Conservation (phyloP, 768 basidiomycete genomes). For the Pleurotus tuoliensis region DNA sequence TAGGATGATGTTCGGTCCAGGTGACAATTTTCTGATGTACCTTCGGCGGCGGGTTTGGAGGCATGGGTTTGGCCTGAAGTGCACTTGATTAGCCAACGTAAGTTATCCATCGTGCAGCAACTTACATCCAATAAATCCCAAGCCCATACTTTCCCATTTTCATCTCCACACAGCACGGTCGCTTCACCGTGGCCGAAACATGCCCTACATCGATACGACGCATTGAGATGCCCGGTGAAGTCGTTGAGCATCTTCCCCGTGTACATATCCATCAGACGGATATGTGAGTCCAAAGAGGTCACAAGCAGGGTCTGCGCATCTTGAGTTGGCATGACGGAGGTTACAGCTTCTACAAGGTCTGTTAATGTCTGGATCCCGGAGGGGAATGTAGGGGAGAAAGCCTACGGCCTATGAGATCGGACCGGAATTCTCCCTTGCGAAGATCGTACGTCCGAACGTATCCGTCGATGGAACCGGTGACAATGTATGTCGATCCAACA, state of each 20-base stretch:
- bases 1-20: slow-evolving; percentile 90
- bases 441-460: slow-evolving; percentile 92
- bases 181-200: slow-evolving; percentile 85
- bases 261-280: slow-evolving; percentile 80
- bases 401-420: slow-evolving; percentile 90
- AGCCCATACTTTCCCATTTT: slow-evolving; percentile 82
- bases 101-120: slow-evolving; percentile 5
- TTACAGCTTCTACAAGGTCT: slow-evolving; percentile 68
- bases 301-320: slow-evolving; percentile 81
- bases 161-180: slow-evolving; percentile 82
- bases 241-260: slow-evolving; percentile 84
- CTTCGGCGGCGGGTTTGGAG: slow-evolving; percentile 71
- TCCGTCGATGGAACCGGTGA: slow-evolving; percentile 88
- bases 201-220: slow-evolving; percentile 73
- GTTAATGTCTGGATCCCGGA: background rate
- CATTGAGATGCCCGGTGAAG: slow-evolving; percentile 74
- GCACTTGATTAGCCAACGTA: background rate
- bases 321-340: slow-evolving; percentile 74
- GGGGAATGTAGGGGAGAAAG: slow-evolving; percentile 12
- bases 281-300: slow-evolving; percentile 77
- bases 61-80: slow-evolving; percentile 61
- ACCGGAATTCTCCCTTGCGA: slow-evolving; percentile 84
- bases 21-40: slow-evolving; percentile 83
- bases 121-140: slow-evolving; percentile 91
- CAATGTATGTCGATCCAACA: slow-evolving; percentile 61